A percentile compares a stretch with the other conserved stretches of the same genome.
Evolutionary conservation across 352 stramenopile species (phyloP).

Genomic region (Globisporangium spiculum): DNA sequence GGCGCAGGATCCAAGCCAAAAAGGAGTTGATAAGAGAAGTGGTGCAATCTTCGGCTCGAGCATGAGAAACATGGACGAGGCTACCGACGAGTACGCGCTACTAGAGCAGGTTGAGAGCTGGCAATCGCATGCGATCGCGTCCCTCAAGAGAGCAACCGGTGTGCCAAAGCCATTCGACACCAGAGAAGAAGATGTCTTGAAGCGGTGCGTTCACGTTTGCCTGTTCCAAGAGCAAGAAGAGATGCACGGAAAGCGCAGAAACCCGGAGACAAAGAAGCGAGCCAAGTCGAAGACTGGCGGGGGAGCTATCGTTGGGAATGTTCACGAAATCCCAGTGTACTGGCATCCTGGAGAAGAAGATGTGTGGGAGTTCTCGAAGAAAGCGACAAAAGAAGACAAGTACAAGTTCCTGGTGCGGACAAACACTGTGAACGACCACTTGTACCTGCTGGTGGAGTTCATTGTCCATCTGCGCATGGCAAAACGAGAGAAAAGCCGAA

Average conservation of each 20-base stretch:
- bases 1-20: slow-evolving; percentile 31
- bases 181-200: slow-evolving; percentile 71
- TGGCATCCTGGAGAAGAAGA: slow-evolving; percentile 74
- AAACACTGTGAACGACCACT: slow-evolving; percentile 60
- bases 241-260: slow-evolving; percentile 3
- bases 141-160: slow-evolving; percentile 62
- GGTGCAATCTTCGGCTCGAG: slow-evolving; percentile 25
- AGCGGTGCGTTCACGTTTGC: slow-evolving; percentile 77
- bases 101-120: slow-evolving; percentile 50
- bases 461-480: slow-evolving; percentile 57
- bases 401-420: slow-evolving; percentile 84
- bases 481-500: slow-evolving; percentile 21
- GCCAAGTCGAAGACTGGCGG: slow-evolving; percentile 13
- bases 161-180: slow-evolving; percentile 78
- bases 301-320: slow-evolving; percentile 62
- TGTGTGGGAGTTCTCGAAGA: slow-evolving; percentile 79
- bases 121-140: slow-evolving; percentile 70
- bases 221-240: slow-evolving; percentile 67
- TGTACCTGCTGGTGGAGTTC: slow-evolving; percentile 74
- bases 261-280: slow-evolving; percentile 18
- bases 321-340: slow-evolving; percentile 73
- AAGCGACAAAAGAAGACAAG: slow-evolving; percentile 69
- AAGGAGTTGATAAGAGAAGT: slow-evolving; percentile 27
- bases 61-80: slow-evolving; percentile 20
- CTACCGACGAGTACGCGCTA: slow-evolving; percentile 35